These are phyloP conservation scores for Umbelopsis sp. DNA, from an alignment of 192 early-diverging fungal species.

Conservation along the genomic window DNA sequence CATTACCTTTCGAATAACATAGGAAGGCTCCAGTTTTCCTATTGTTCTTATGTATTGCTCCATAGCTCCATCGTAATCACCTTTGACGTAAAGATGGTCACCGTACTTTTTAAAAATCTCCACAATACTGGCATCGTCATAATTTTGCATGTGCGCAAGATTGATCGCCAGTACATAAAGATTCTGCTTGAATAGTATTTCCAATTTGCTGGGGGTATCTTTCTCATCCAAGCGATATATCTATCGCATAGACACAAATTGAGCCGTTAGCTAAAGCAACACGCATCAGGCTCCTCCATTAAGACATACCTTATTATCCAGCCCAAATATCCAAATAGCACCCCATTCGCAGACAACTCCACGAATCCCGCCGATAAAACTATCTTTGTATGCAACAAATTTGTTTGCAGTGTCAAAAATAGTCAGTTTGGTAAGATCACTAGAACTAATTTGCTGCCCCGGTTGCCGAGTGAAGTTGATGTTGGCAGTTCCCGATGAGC, in stretches of 20 bases:
- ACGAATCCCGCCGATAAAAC: constrained; percentile 69
- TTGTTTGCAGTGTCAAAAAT: constrained; percentile 94
- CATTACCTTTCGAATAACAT: constrained; percentile 85
- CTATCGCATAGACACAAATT: constrained; percentile 39
- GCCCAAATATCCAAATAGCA: constrained; percentile 83
- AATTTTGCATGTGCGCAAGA: constrained; percentile 79
- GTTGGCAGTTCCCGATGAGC: constrained; percentile 21
- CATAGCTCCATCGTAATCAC: constrained; percentile 91
- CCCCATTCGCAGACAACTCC: constrained; percentile 88
- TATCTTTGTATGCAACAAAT: constrained; percentile 85
- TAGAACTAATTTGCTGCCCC: constrained; percentile 30
- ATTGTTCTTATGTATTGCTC: constrained; percentile 91
- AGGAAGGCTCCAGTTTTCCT: constrained; percentile 91
- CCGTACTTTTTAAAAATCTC: constrained; percentile 95
- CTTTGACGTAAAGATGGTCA: constrained; percentile 82
- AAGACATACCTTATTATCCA: constrained; percentile 63
- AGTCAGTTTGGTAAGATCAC: constrained; percentile 62
- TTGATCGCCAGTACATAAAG: constrained; percentile 89
- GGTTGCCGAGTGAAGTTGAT: constrained; percentile 24
- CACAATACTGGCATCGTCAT: constrained; percentile 80
- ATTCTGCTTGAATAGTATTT: constrained; percentile 88
- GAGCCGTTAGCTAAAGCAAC: not conserved
- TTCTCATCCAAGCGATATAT: constrained; percentile 85
- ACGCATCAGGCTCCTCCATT: too few species aligned
- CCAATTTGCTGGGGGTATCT: constrained; percentile 84